A percentile compares a stretch with the other conserved stretches of the same genome.
These are phyloP conservation scores for Pestalotiopsis sp. DNA, from an alignment of 2,329 filamentous ascomycete species.

Conservation along the genomic window DNA sequence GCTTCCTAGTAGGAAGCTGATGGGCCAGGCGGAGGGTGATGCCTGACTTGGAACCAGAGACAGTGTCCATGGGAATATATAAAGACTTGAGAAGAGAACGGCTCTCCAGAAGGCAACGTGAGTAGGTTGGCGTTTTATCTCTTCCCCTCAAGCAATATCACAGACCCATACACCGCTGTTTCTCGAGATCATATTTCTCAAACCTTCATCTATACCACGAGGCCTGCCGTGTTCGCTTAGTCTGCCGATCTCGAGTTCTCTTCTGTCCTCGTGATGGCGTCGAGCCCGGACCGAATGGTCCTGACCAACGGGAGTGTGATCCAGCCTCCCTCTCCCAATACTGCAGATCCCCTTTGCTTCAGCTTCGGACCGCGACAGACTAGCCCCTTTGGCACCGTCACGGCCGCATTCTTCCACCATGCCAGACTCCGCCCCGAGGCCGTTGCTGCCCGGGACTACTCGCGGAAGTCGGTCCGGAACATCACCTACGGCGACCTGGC, in stretches of 20 bases:
- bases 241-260: background rate
- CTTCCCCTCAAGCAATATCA: background rate
- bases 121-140: background rate
- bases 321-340: background rate
- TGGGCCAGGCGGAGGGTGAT: background rate
- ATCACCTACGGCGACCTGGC: conserved; percentile 51
- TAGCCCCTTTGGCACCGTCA: conserved; percentile 16
- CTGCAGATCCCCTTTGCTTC: conserved; percentile 14
- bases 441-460: conserved; percentile 18
- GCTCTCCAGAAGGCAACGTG: background rate
- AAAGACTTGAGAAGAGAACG: background rate
- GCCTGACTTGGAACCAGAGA: background rate
- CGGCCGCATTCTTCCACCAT: conserved; percentile 19
- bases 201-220: background rate
- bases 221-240: conserved; percentile 3
- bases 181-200: background rate
- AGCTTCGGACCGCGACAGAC: conserved; percentile 12
- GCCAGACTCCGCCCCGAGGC: conserved; percentile 15
- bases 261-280: conserved; percentile 5
- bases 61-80: background rate
- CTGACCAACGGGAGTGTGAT: background rate
- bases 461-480: conserved; percentile 24
- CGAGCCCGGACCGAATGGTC: background rate
- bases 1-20: conserved; percentile 1
- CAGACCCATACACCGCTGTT: background rate